phyloP scores from a whole-genome alignment of 371 early-diverging fungal genomes.

The Nematocida sp. region DNA sequence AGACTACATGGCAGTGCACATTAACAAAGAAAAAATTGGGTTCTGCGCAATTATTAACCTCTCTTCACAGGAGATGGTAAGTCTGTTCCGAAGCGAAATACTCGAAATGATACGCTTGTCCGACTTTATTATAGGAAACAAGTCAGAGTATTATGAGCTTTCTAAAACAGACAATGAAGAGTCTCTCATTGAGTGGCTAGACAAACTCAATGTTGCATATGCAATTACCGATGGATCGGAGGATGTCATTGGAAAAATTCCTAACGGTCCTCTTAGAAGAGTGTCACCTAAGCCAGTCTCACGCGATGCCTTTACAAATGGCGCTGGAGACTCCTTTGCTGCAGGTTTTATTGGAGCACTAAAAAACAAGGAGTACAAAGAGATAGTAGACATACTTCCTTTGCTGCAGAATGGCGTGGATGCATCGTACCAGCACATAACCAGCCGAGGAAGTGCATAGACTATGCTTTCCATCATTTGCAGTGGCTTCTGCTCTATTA shows the following conservation, averaged over 20 bases:
- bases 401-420: slow-evolving; percentile 21
- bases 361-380: background rate
- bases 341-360: slow-evolving; percentile 52
- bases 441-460: background rate
- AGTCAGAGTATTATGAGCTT: slow-evolving; percentile 37
- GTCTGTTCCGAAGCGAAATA: slow-evolving; percentile 16
- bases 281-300: background rate
- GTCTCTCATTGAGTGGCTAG: slow-evolving; percentile 21
- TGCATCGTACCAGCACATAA: slow-evolving; percentile 27
- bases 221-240: slow-evolving; percentile 52
- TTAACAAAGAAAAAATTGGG: slow-evolving; percentile 12
- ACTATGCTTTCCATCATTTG: no score
- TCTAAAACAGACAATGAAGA: background rate
- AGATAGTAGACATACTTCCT: slow-evolving; percentile 23
- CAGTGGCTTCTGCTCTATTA: no score
- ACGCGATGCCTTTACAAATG: slow-evolving; percentile 20
- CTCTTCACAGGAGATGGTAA: slow-evolving; percentile 38
- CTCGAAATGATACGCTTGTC: slow-evolving; percentile 3
- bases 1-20: slow-evolving; percentile 31
- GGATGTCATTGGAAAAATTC: slow-evolving; percentile 29
- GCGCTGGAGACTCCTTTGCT: slow-evolving; percentile 56
- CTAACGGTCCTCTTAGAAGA: slow-evolving; percentile 38
- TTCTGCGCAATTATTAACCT: slow-evolving; percentile 46
- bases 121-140: slow-evolving; percentile 58
- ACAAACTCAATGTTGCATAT: slow-evolving; percentile 27